A percentile compares a stretch with the other conserved stretches of the same genome.
Evolutionary conservation across 2,329 filamentous ascomycete species (phyloP).

Genomic region (Trichoderma citrinoviride): DNA sequence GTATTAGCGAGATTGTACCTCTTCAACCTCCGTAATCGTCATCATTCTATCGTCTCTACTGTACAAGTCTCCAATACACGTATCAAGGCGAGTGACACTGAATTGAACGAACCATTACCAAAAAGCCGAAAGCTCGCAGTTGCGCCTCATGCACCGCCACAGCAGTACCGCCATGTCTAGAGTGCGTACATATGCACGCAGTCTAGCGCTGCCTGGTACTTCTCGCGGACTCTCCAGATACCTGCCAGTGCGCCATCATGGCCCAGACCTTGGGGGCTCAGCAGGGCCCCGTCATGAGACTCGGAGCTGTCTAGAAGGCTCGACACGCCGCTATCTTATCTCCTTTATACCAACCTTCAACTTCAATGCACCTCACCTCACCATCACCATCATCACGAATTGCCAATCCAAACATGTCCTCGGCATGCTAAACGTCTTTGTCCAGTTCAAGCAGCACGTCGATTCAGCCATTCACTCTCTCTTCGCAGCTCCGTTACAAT

Average conservation of each 20-base stretch:
- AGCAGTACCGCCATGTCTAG: not conserved
- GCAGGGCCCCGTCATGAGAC: slow-evolving; percentile 2
- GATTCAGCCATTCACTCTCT: slow-evolving; percentile 38
- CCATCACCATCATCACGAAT: not conserved
- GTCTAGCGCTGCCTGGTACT: not conserved
- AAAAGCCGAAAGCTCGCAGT: not conserved
- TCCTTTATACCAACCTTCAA: not conserved
- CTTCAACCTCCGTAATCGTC: too few relatives aligned
- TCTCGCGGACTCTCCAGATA: not conserved
- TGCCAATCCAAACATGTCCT: not conserved
- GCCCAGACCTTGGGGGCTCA: not conserved
- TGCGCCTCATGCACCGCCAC: slow-evolving; percentile 6
- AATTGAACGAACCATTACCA: too few relatives aligned
- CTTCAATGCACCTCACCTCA: not conserved
- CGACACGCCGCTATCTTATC: not conserved
- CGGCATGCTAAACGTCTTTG: slow-evolving; percentile 26
- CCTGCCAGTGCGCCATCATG: not conserved
- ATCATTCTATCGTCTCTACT: too few relatives aligned
- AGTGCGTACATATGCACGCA: slow-evolving; percentile 17
- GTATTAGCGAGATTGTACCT: too few relatives aligned
- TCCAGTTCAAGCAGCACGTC: slow-evolving; percentile 32
- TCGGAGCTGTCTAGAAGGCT: not conserved
- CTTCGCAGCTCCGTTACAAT: slow-evolving; percentile 25
- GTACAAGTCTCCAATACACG: too few relatives aligned
- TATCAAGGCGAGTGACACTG: not conserved